Evolutionary conservation across 192 early-diverging fungal species (phyloP).

Genomic region (Allomyces macrogynus): DNA sequence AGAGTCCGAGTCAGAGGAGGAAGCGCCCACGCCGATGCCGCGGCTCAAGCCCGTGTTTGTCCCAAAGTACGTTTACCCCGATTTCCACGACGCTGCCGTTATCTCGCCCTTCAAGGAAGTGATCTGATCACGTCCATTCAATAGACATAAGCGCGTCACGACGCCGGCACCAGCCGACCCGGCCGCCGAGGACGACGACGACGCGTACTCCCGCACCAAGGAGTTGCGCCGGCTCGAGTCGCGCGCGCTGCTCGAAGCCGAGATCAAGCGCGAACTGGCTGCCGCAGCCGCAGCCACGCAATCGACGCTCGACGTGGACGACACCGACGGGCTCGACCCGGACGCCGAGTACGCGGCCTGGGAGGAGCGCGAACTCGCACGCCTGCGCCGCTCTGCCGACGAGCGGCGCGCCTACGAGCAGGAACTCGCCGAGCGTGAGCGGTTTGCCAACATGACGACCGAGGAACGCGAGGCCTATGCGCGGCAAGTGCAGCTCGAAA

Average conservation of each 20-base stretch:
- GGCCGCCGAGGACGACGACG: conserved; percentile 30
- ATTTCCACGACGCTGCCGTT: background rate
- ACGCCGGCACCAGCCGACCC: conserved; percentile 33
- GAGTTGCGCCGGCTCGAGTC: conserved; percentile 11
- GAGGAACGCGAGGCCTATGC: conserved; percentile 55
- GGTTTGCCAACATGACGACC: conserved; percentile 61
- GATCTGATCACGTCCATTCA: background rate
- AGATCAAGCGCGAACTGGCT: conserved; percentile 13
- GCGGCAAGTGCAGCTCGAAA: conserved; percentile 31
- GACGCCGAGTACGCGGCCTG: conserved; percentile 76
- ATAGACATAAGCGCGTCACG: conserved; percentile 38
- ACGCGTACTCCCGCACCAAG: conserved; percentile 16
- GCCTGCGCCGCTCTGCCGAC: conserved; percentile 73
- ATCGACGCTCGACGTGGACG: conserved; percentile 34
- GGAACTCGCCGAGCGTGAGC: conserved; percentile 60
- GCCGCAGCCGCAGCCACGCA: conserved; percentile 7
- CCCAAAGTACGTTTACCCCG: conserved; percentile 62
- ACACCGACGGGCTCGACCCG: conserved; percentile 75
- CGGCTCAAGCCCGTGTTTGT: conserved; percentile 76
- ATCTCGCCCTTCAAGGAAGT: conserved; percentile 1
- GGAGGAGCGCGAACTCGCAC: conserved; percentile 70
- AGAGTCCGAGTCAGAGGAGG: conserved; percentile 48
- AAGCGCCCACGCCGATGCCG: conserved; percentile 29
- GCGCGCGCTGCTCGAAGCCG: conserved; percentile 17
- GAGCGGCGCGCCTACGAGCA: conserved; percentile 45